Evolutionary conservation across 106 monocot genomes (phyloP), one percentile per base, ranked within the genome.

Genomic region (Phalaenopsis aphrodite): DNA sequence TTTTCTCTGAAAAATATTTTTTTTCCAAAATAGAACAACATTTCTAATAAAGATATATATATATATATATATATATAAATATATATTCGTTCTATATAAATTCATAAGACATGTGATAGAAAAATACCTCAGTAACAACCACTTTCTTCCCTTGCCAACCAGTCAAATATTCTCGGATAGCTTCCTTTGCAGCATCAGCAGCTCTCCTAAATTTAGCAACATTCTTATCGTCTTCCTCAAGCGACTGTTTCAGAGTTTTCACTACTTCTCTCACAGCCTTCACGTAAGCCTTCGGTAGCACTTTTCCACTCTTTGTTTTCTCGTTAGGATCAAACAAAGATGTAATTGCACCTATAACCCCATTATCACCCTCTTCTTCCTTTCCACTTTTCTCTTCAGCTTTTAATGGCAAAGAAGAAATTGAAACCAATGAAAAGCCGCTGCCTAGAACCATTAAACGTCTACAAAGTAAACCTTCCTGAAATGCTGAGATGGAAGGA

Each of bases 121-220:
- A 8, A 19, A 39, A 52, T 85, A 99, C 98, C 98, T 98, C 94
- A 46, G 83, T 36, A 7, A 73, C 76, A 75, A 99, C 91, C 3
- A 66, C 61, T 42, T 84, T 48, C 71, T 99, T 89, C n/a, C 98
- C 94, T 58, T 88, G 84, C 98, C 98, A 99, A 15, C 86, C 81
- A 87, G 68, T 89, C 48, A 99, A 71, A 80, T 84, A 99, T 72
- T 94, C 92, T 75, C 90, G 83, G 42, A 99, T 99, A 5, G 98
- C 92, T 77, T 91, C 94, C 80, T 91, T 99, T 21, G 98, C 98
- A 61, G 93, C 89, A 91, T 99, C 98, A 45, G 98, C 98, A 56
- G 23, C 88, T 76, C 94, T 92, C 66, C 98, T 89, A 77, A 99
- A 94, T 52, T 91, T 94, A 3, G 85, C 83, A 71, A 93, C 81